Base-by-base conservation (phyloP, 2,329 filamentous ascomycete species). In the Fusarium graminum region DNA sequence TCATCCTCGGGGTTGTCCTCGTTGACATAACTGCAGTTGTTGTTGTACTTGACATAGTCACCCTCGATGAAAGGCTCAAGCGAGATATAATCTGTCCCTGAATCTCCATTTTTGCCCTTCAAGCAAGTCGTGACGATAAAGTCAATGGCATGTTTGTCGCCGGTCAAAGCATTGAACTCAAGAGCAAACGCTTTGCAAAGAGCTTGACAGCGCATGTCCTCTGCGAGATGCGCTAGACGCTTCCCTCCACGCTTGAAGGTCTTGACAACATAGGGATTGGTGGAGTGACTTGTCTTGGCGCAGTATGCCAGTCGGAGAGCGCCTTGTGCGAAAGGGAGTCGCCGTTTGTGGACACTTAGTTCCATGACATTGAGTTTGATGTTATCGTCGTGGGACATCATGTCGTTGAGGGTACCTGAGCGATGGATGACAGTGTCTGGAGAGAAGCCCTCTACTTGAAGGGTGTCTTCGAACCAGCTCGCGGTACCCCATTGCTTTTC, bases 131-230 rank as follows among this genome's bases (percentile, higher is more conserved):
- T 72, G 0, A 76, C 73, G 42, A 78, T 69, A 52, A 64, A 64
- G 26, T 64, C 78, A 75, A 80, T 71, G 0, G 74, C 58, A 26
- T 72, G 55, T 16, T 74, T 63, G 6, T 55, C 43, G 0, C 46
- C 58, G 1, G 74, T 38, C 3, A 81, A 52, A 3, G 59, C 60
- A 55, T 80, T 80, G 62, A 80, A 80, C 57, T 80, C 79, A 9
- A 79, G 73, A 0, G 79, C 79, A 44, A 80, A 80, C 0, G 76
- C 75, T 40, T 79, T 79, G 70, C 77, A 80, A 12, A 80, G 68
- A 6, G 76, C 76, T 52, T 80, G 79, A 5, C 65, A 65, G n/a
- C 75, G 68, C 78, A 80, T 80, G 46, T 79, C 78, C 46, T 80
- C 78, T 3, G 68, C 74, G 2, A 79, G 29, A 51, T 77, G 68